Evolutionary conservation across 1,284 basidiomycete species (phyloP).

Genomic region (Ustilago bromivora): DNA sequence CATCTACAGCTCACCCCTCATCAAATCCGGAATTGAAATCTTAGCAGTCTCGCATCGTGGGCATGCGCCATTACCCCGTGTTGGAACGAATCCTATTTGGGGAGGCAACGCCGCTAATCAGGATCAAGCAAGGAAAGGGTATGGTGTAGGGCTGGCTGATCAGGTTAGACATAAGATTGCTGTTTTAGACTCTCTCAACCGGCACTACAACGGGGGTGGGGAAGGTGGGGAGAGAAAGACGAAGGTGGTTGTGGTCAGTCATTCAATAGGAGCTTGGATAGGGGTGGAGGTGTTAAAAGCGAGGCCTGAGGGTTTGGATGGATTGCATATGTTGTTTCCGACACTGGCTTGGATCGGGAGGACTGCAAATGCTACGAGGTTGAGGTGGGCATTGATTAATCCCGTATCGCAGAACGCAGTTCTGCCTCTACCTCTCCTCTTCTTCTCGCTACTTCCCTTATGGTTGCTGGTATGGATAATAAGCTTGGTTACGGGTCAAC

Average conservation of each 20-base stretch:
- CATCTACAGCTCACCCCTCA: conserved; percentile 27
- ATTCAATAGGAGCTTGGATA: conserved; percentile 60
- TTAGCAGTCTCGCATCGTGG: conserved; percentile 55
- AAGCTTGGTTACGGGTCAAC: conserved; percentile 38
- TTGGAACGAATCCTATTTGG: conserved; percentile 25
- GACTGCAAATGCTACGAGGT: conserved; percentile 50
- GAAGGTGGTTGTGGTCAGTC: conserved; percentile 54
- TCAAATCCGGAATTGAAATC: conserved; percentile 40
- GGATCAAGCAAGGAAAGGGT: conserved; percentile 29
- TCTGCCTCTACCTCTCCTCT: conserved; percentile 36
- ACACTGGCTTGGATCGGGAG: conserved; percentile 53
- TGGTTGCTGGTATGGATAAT: conserved; percentile 37
- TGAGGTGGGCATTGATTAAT: conserved; percentile 31
- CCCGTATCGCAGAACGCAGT: conserved; percentile 17
- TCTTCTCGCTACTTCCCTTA: conserved; percentile 52
- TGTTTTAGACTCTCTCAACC: conserved; percentile 36
- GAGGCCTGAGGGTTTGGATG: conserved; percentile 35
- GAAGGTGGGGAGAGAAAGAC: conserved; percentile 6
- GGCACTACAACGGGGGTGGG: conserved; percentile 20
- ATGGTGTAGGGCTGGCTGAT: conserved; percentile 41
- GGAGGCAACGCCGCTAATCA: conserved; percentile 24
- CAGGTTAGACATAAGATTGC: conserved; percentile 58
- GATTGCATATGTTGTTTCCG: conserved; percentile 58
- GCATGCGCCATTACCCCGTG: conserved; percentile 44
- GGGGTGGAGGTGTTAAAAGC: conserved; percentile 41